A percentile compares a stretch with the other conserved stretches of the same genome.
phyloP scores from a whole-genome alignment of 768 basidiomycete genomes.

The Chalciporus sphaerocephalus region DNA sequence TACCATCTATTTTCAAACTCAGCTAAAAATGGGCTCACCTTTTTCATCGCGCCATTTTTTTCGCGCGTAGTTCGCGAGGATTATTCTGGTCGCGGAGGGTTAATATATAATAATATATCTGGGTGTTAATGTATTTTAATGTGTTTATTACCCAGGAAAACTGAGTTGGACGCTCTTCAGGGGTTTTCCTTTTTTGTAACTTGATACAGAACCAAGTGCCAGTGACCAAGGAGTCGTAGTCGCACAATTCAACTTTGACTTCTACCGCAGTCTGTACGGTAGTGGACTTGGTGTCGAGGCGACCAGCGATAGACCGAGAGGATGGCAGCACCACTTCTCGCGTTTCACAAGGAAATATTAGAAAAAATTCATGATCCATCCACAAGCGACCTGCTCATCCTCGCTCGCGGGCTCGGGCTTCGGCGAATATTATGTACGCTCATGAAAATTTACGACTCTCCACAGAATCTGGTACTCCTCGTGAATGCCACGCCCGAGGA shows the following conservation, averaged over 20 bases:
- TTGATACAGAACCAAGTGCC: too few species aligned
- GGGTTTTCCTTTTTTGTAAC: conserved; percentile 6
- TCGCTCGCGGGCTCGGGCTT: conserved; percentile 89
- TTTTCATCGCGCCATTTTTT: background rate
- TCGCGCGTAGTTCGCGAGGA: too few species aligned
- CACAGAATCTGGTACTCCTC: conserved; percentile 77
- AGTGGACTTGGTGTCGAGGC: too few species aligned
- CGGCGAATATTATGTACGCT: conserved; percentile 79
- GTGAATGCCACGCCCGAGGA: conserved; percentile 84
- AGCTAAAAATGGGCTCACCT: conserved; percentile 14
- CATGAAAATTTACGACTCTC: conserved; percentile 88
- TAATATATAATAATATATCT: too few species aligned
- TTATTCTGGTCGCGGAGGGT: too few species aligned
- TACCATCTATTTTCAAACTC: conserved; percentile 11
- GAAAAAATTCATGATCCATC: conserved; percentile 70
- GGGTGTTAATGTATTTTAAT: too few species aligned
- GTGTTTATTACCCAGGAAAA: background rate
- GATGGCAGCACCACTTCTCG: conserved; percentile 39
- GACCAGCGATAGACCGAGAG: background rate
- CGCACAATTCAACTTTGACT: too few species aligned
- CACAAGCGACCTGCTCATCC: conserved; percentile 66
- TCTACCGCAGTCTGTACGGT: too few species aligned
- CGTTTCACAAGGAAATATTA: conserved; percentile 66
- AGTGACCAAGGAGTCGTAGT: too few species aligned
- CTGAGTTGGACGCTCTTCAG: background rate